Base-by-base conservation (phyloP, 176 grass and related monocot genomes). In the Themeda triandra region DNA sequence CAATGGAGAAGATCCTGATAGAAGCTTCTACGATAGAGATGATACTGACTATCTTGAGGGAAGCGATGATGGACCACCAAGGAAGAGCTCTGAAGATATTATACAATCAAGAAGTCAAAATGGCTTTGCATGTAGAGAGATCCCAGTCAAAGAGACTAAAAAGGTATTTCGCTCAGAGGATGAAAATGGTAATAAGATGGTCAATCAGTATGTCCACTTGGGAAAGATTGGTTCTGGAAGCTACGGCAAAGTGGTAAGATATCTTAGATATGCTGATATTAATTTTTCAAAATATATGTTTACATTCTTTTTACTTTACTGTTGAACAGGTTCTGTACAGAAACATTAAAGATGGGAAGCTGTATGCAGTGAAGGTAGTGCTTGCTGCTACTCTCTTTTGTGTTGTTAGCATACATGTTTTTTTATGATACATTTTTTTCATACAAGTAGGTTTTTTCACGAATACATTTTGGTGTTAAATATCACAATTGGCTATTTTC, bases 191-290 rank as follows among this genome's bases (percentile, higher is more conserved):
- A 89, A 77, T 48, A 94, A 97, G 75, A 92, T 97, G 92, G 65
- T 97, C 23, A 92, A 97, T 65, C 86, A 97, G 77, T 97, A 97
- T 88, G 82, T 91, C 71, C 71, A 24, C 24, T 72, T 88, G 46
- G 87, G 85, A 32, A 92, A 88, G 69, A 94, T 97, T 79, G 95
- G 95, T 65, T 77, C 95, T 53, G 95, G 95, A 71, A 97, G 95
- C 77, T 97, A 97, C 69, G 95, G 92, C 35, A 87, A 97, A 94
- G 95, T 97, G 95, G 95, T 97, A 94, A 89, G 88, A 77, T 68
- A 32, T 2, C 69, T 70, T 80, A 17, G 32, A 30, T 89, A 12
- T 80, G 15, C 29, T 71, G 41, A 71, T 53, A 58, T 54, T 31
- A 64, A 21, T 4, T 66, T 78, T 60, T 25, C 7, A 15, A 6